Evolutionary conservation across 805 yeast genomes (phyloP).

Genomic region (Tetrapisispora iriomotensis): DNA sequence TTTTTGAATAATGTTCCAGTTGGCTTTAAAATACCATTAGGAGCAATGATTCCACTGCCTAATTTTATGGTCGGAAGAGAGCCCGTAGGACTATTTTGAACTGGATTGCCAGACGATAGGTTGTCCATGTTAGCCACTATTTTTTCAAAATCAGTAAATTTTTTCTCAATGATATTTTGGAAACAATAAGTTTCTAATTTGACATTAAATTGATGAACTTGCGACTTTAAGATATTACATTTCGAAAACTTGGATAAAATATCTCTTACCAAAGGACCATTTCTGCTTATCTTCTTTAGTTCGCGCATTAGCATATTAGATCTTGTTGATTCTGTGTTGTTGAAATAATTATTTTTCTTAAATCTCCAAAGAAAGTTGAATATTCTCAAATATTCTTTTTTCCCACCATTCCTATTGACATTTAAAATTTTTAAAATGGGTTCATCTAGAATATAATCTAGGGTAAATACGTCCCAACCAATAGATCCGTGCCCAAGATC

Average conservation of each 20-base stretch:
- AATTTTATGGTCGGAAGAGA: slow-evolving; percentile 25
- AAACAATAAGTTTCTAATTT: slow-evolving; percentile 27
- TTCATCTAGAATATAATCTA: slow-evolving; percentile 54
- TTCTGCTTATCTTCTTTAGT: slow-evolving; percentile 15
- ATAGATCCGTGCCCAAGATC: slow-evolving; percentile 61
- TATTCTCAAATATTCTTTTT: slow-evolving; percentile 59
- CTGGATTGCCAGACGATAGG: no score
- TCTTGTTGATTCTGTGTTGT: slow-evolving; percentile 41
- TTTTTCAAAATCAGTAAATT: slow-evolving; percentile 22
- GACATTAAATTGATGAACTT: slow-evolving; percentile 27
- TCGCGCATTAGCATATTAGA: slow-evolving; percentile 27
- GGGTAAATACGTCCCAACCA: slow-evolving; percentile 90
- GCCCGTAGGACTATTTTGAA: no score
- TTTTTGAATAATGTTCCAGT: slow-evolving; percentile 3
- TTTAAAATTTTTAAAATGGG: slow-evolving; percentile 51
- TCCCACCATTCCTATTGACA: slow-evolving; percentile 34
- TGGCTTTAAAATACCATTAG: slow-evolving; percentile 27
- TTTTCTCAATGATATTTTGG: slow-evolving; percentile 26
- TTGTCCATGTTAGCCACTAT: slow-evolving; percentile 32
- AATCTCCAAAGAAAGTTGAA: slow-evolving; percentile 83
- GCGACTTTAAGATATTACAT: slow-evolving; percentile 26
- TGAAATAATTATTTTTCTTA: slow-evolving; percentile 47
- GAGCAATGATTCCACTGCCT: slow-evolving; percentile 19
- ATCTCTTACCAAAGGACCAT: slow-evolving; percentile 23
- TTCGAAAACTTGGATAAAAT: slow-evolving; percentile 22